Percentiles rank a stretch among this genome's conserved stretches.
phyloP scores from a whole-genome alignment of 306 rosid genomes.

The Hylodesmum podocarpum region DNA sequence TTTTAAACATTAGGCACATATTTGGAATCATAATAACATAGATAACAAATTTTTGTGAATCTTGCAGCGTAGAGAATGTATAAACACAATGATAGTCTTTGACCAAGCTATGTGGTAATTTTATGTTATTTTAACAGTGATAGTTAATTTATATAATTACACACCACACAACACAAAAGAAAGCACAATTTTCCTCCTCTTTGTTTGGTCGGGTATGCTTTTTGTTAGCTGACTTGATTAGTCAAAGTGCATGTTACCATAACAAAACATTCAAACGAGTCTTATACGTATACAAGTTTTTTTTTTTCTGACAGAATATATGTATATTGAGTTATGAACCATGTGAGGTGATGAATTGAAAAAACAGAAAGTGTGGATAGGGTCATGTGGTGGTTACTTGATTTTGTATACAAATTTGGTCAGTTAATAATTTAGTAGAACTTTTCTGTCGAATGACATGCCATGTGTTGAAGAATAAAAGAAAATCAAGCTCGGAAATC shows the following conservation, averaged over 20 bases:
- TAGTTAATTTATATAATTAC: neutral
- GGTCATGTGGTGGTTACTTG: slow-evolving; percentile 13
- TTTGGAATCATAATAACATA: slow-evolving; percentile 20
- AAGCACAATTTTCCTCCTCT: neutral
- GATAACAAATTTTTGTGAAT: neutral
- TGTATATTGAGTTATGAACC: neutral
- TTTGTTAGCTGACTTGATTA: neutral
- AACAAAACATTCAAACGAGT: neutral
- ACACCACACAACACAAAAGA: neutral
- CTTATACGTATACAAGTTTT: too few species aligned
- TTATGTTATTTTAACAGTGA: neutral
- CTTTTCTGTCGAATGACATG: slow-evolving; percentile 6
- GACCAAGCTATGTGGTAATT: neutral
- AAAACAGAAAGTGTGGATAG: neutral
- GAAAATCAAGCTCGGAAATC: neutral
- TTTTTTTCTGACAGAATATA: too few species aligned
- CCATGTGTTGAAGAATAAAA: neutral
- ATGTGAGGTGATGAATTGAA: neutral
- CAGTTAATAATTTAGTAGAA: neutral
- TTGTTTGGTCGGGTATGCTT: neutral
- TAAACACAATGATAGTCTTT: neutral
- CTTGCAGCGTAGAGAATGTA: neutral
- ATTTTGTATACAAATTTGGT: neutral
- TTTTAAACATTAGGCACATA: neutral
- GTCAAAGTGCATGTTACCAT: slow-evolving; percentile 10